Evolutionary conservation across 106 monocot genomes (phyloP).

Genomic region (Dioscorea alata): DNA sequence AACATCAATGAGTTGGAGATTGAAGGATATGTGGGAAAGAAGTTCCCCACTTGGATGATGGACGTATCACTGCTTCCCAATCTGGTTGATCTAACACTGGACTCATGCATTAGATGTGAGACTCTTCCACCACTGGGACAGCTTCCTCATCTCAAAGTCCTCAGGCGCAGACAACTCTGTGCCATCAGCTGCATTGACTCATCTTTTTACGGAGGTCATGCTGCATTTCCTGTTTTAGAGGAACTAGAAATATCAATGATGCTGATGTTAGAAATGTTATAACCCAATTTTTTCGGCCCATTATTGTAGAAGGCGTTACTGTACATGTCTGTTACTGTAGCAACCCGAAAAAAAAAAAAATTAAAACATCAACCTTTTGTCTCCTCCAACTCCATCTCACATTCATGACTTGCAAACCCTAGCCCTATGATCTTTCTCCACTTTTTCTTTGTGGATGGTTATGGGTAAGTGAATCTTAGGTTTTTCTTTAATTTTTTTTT

Average conservation of each 20-base stretch:
- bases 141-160: slow-evolving; percentile 11
- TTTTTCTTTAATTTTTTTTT: too few species aligned
- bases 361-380: too few species aligned
- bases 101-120: not conserved
- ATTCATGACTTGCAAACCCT: too few species aligned
- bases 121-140: slow-evolving; percentile 12
- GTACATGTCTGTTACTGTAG: too few species aligned
- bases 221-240: slow-evolving; percentile 13
- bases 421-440: too few species aligned
- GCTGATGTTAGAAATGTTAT: slow-evolving; percentile 9
- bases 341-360: too few species aligned
- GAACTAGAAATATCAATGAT: slow-evolving; percentile 10
- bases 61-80: not conserved
- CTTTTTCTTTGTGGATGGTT: too few species aligned
- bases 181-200: slow-evolving; percentile 6
- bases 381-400: too few species aligned
- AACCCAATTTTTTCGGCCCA: too few species aligned
- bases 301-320: too few species aligned
- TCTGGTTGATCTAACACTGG: slow-evolving; percentile 14
- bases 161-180: slow-evolving; percentile 1
- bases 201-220: slow-evolving; percentile 11
- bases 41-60: slow-evolving; percentile 24
- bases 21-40: slow-evolving; percentile 9
- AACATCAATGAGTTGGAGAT: slow-evolving; percentile 13
- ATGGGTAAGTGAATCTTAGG: too few species aligned